Conservation (phyloP, 768 basidiomycete genomes). For the Boletus rubescentipes region DNA sequence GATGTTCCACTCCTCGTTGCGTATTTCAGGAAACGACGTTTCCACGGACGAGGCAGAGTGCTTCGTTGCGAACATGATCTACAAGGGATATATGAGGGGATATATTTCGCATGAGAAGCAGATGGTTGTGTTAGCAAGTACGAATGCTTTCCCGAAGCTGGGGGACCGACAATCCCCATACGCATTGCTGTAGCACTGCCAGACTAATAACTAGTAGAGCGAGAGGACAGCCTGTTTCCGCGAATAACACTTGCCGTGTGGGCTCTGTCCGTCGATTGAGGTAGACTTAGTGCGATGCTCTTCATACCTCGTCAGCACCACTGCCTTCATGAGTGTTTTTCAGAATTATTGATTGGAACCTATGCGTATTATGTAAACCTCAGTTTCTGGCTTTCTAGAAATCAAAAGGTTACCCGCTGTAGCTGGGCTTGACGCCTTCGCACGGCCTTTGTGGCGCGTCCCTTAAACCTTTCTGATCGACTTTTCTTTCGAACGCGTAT, state of each 20-base stretch:
- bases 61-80: constrained; percentile 93
- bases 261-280: neutral
- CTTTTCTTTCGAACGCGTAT: neutral
- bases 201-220: neutral
- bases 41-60: constrained; percentile 87
- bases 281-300: too few species aligned
- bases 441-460: neutral
- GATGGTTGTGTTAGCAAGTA: constrained; percentile 85
- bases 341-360: neutral
- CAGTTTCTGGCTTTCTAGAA: too few species aligned
- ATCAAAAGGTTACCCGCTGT: neutral
- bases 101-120: constrained; percentile 97
- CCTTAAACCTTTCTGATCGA: constrained; percentile 9
- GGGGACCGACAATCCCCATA: constrained; percentile 61
- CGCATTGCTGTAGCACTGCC: constrained; percentile 18
- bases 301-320: neutral
- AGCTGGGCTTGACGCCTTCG: neutral
- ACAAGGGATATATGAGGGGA: constrained; percentile 87
- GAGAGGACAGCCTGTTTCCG: neutral
- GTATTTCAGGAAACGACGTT: constrained; percentile 67
- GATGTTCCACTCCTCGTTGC: constrained; percentile 77
- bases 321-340: neutral
- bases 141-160: constrained; percentile 77
- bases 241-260: neutral
- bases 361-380: neutral